A percentile compares a stretch with the other conserved stretches of the same genome.
Evolutionary conservation across 352 stramenopile genomes (phyloP).

Genomic region (Peronosclerospora sorghi): DNA sequence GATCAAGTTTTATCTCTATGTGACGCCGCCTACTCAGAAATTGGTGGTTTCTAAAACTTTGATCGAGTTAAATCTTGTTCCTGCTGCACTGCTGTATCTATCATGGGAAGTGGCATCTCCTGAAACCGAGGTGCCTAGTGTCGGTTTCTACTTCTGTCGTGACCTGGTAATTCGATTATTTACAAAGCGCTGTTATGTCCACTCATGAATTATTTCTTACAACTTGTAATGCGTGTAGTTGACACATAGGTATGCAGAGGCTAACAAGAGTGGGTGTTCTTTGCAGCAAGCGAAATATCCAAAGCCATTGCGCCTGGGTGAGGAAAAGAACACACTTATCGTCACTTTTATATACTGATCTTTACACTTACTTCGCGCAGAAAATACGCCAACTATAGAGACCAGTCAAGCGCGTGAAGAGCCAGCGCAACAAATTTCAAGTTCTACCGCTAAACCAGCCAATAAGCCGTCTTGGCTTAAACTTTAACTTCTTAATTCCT

Average conservation of each 20-base stretch:
- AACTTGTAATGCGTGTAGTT: conserved; percentile 15
- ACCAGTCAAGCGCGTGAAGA: conserved; percentile 16
- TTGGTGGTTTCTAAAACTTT: conserved; percentile 46
- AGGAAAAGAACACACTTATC: not conserved
- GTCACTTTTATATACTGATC: conserved; percentile 3
- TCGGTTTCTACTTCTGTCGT: conserved; percentile 47
- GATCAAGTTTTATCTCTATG: conserved; percentile 62
- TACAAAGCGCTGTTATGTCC: not conserved
- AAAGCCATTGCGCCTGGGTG: conserved; percentile 36
- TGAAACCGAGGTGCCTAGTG: conserved; percentile 5
- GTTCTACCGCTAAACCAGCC: conserved; percentile 18
- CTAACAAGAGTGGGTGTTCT: conserved; percentile 24
- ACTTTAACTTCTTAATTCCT: conserved; percentile 20
- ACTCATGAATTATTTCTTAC: not conserved
- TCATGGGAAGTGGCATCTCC: conserved; percentile 41
- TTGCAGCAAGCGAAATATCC: conserved; percentile 28
- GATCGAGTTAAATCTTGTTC: conserved; percentile 57
- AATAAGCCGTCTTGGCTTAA: conserved; percentile 78
- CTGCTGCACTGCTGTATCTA: conserved; percentile 64
- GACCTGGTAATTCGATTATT: conserved; percentile 37
- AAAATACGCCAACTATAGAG: conserved; percentile 9
- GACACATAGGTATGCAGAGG: conserved; percentile 21
- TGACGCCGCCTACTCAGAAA: conserved; percentile 64
- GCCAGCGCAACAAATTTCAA: conserved; percentile 17
- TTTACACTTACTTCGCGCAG: conserved; percentile 10